Evolutionary conservation across 371 early-diverging fungal species (phyloP).

Genomic region (Rhizomucor miehei): DNA sequence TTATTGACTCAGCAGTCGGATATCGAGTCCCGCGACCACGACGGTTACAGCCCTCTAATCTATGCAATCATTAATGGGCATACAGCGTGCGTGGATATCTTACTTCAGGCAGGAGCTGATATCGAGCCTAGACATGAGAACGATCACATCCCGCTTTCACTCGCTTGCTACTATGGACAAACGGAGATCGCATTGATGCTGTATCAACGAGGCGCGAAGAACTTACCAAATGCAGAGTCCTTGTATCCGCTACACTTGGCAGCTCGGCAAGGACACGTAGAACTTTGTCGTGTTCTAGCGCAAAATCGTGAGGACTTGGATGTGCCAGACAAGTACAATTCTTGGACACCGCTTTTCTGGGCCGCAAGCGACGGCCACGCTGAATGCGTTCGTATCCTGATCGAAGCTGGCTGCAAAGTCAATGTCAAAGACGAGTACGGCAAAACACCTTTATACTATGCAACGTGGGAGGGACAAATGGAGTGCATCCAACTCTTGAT

Average conservation of each 20-base stretch:
- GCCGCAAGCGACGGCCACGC: slow-evolving; percentile 90
- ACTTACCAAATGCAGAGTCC: slow-evolving; percentile 69
- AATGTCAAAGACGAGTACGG: slow-evolving; percentile 81
- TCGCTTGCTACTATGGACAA: slow-evolving; percentile 91
- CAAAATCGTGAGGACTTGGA: slow-evolving; percentile 73
- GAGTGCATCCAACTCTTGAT: slow-evolving; percentile 69
- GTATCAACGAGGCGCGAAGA: slow-evolving; percentile 69
- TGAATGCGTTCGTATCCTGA: slow-evolving; percentile 75
- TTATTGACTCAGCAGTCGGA: slow-evolving; percentile 62
- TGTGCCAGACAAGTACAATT: slow-evolving; percentile 81
- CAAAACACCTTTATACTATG: slow-evolving; percentile 86
- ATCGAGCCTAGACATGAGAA: slow-evolving; percentile 63
- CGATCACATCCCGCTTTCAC: slow-evolving; percentile 69
- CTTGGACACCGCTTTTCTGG: slow-evolving; percentile 96
- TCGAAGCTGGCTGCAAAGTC: slow-evolving; percentile 79
- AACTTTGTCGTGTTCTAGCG: slow-evolving; percentile 71
- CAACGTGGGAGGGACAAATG: slow-evolving; percentile 91
- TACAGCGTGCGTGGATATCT: slow-evolving; percentile 65
- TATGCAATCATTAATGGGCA: slow-evolving; percentile 87
- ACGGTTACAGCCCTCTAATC: slow-evolving; percentile 83
- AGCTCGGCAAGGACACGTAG: slow-evolving; percentile 81
- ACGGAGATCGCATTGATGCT: slow-evolving; percentile 79
- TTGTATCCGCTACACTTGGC: slow-evolving; percentile 87
- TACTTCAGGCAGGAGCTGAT: slow-evolving; percentile 64
- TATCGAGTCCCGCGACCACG: slow-evolving; percentile 76